Evolutionary conservation across 306 rosid species (phyloP).

Genomic region (Pueraria montana): DNA sequence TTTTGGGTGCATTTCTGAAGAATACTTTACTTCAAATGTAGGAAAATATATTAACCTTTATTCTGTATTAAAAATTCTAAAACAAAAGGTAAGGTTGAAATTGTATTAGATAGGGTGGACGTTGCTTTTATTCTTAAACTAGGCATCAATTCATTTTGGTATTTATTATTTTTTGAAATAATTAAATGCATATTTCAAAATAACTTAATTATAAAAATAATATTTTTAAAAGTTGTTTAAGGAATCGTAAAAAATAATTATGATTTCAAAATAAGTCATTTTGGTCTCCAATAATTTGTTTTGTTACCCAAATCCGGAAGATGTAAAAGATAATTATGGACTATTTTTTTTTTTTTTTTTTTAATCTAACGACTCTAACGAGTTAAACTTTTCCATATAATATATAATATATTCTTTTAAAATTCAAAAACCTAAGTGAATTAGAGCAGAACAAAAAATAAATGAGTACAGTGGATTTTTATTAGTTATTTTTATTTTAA

Average conservation of each 20-base stretch:
- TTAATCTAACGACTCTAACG: no score
- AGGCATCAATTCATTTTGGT: not conserved
- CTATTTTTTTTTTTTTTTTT: not conserved
- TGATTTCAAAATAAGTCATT: no score
- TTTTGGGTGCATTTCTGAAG: not conserved
- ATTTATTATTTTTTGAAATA: not conserved
- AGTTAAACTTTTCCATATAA: no score
- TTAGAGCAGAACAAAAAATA: no score
- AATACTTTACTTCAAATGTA: constrained; percentile 38
- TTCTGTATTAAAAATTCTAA: not conserved
- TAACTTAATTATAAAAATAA: not conserved
- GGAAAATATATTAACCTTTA: constrained; percentile 22
- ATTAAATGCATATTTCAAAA: not conserved
- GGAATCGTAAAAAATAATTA: no score
- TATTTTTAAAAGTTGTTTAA: no score
- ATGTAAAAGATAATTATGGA: not conserved
- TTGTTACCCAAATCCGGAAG: not conserved
- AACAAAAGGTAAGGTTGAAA: not conserved
- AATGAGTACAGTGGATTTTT: no score
- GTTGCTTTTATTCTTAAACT: not conserved
- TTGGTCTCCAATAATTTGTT: no score
- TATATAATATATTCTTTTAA: no score
- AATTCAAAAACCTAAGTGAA: no score
- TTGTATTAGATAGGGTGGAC: not conserved
- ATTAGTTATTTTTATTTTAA: no score